phyloP scores from a whole-genome alignment of 441 rosid genomes.

The Erysimum pusillum region DNA sequence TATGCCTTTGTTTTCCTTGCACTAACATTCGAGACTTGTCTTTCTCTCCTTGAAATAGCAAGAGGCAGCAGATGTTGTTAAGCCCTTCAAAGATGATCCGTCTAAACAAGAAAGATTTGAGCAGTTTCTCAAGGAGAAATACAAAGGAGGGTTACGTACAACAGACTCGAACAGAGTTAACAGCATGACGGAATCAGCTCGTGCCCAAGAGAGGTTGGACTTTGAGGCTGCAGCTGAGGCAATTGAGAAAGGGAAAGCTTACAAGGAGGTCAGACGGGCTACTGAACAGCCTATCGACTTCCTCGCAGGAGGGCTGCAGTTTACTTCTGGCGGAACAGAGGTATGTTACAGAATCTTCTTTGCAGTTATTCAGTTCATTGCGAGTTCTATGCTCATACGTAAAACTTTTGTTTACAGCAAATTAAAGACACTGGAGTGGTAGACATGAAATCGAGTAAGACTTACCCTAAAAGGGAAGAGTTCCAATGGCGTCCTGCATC shows the following conservation, averaged over 20 bases:
- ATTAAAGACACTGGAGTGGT: slow-evolving; percentile 60
- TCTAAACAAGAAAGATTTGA: slow-evolving; percentile 95
- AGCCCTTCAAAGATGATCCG: slow-evolving; percentile 87
- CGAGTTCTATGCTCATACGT: slow-evolving; percentile 30
- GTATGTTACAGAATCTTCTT: slow-evolving; percentile 50
- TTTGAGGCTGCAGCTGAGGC: slow-evolving; percentile 98
- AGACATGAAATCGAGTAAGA: slow-evolving; percentile 53
- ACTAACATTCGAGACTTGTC: slow-evolving; percentile 32
- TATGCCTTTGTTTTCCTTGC: slow-evolving; percentile 26
- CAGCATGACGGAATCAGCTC: slow-evolving; percentile 87
- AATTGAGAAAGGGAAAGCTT: slow-evolving; percentile 75
- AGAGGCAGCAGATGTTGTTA: slow-evolving; percentile 67
- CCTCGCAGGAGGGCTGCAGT: slow-evolving; percentile 71
- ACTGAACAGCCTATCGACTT: slow-evolving; percentile 58
- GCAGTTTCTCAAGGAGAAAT: slow-evolving; percentile 91
- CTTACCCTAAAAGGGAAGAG: slow-evolving; percentile 88
- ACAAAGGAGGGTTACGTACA: slow-evolving; percentile 90
- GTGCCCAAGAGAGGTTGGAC: slow-evolving; percentile 95
- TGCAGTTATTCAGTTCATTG: slow-evolving; percentile 29
- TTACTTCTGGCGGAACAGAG: slow-evolving; percentile 84
- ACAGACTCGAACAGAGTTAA: slow-evolving; percentile 59
- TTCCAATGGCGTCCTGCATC: slow-evolving; percentile 94
- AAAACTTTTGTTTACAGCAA: slow-evolving; percentile 59
- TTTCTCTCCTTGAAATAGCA: slow-evolving; percentile 51
- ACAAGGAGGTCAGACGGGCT: slow-evolving; percentile 58